Conservation (phyloP, 108 stramenopile genomes). For the Fragilaria radians region DNA sequence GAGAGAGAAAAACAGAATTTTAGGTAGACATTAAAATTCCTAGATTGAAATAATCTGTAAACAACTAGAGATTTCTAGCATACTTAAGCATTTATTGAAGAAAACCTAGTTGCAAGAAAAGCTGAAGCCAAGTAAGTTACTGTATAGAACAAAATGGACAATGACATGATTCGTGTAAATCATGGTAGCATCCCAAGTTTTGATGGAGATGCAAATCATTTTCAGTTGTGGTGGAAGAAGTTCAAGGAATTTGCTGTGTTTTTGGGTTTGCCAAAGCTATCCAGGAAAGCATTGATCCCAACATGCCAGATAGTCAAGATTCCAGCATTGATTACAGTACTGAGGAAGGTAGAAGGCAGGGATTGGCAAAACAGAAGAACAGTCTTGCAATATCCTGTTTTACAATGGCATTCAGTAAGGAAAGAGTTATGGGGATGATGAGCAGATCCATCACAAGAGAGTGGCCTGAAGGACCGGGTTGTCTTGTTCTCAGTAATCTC, state of each 20-base stretch:
- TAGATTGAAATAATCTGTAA: too few species aligned
- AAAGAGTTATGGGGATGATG: background rate
- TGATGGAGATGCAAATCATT: constrained; percentile 6
- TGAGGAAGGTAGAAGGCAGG: constrained; percentile 1
- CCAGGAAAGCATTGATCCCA: background rate
- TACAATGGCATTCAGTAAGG: constrained; percentile 6
- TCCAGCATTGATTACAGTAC: too few species aligned
- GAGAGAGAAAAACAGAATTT: too few species aligned
- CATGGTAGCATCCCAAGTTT: too few species aligned
- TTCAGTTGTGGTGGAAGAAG: constrained; percentile 7
- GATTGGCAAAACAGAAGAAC: background rate
- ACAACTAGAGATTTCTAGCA: too few species aligned
- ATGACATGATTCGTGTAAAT: too few species aligned
- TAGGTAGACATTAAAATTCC: too few species aligned
- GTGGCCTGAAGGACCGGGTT: background rate
- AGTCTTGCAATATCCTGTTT: constrained; percentile 2
- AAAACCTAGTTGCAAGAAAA: too few species aligned
- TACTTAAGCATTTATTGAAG: too few species aligned
- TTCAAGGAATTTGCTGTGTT: background rate
- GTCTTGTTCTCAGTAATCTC: background rate
- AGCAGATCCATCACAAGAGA: background rate
- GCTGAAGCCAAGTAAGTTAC: too few species aligned
- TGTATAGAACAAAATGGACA: too few species aligned
- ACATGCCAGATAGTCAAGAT: too few species aligned
- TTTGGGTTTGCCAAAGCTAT: constrained; percentile 1